Base-by-base conservation (phyloP, 305 asterid species). In the Striga hermonthica region DNA sequence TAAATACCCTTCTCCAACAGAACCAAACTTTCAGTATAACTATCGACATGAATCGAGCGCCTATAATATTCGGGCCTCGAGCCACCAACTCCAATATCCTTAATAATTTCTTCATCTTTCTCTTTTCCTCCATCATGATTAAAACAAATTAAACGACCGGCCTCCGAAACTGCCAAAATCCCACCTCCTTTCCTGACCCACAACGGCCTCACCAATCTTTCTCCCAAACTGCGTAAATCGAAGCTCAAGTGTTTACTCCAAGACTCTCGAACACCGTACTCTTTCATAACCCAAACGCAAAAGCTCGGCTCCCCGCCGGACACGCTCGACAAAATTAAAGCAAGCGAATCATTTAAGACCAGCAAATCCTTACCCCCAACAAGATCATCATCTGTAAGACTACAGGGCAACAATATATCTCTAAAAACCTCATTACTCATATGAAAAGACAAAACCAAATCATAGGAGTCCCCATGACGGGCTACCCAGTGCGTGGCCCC, bases 401-500 rank as follows among this genome's bases (percentile, higher is more conserved):
- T n/a, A 59, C 5, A 61, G 0, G 86, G 84, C 3, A 80, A 38
- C 78, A 53, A 10, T 60, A 86, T 80, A 63, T 67, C 72, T 9
- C 41, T 6, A 11, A 86, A 86, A 13, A 62, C 78, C 76, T 83
- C 82, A 4, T 12, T 36, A 31, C 72, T 4, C 81, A 80, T 59
- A 69, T 83, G 86, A 44, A 86, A 86, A n/a, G 37, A 61, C n/a
- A 75, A 50, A 55, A 86, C 75, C 71, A 66, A 60, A 69, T 78
- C 70, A 16, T 59, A 41, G 1, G 6, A 54, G 40, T 69, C 57
- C 56, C 28, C n/a, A 39, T 6, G 16, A 5, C 61, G 4, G 4
- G 86, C 89, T 13, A 82, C 39, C 89, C 92, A 86, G 65, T 81
- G 89, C 10, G 64, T 44, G 60, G 77, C 77, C 39, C 80, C 80